Evolutionary conservation across 352 stramenopile genomes (phyloP).

Genomic region (Phytophthora cryptogea): DNA sequence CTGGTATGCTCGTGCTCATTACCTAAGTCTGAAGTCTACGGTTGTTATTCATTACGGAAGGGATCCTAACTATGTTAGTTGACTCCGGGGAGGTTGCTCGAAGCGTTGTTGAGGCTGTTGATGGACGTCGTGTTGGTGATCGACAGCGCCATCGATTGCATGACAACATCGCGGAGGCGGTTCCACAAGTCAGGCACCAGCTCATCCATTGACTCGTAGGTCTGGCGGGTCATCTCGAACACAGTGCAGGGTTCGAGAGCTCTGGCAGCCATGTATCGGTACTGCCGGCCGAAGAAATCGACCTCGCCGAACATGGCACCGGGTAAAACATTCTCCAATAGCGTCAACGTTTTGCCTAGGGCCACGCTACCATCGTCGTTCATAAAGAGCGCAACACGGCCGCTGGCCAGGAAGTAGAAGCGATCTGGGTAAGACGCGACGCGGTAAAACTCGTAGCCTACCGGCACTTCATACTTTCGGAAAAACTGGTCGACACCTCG

Average conservation of each 20-base stretch:
- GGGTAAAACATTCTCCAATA: slow-evolving; percentile 73
- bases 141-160: slow-evolving; percentile 81
- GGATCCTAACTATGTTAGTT: slow-evolving; percentile 23
- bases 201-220: slow-evolving; percentile 68
- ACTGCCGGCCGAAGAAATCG: slow-evolving; percentile 83
- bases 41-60: slow-evolving; percentile 17
- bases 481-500: slow-evolving; percentile 71
- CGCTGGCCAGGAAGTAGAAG: slow-evolving; percentile 81
- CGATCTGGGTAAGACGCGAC: slow-evolving; percentile 58
- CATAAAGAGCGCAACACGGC: slow-evolving; percentile 76
- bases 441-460: slow-evolving; percentile 77
- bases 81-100: slow-evolving; percentile 15
- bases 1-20: not conserved
- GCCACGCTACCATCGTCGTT: slow-evolving; percentile 67
- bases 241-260: slow-evolving; percentile 61
- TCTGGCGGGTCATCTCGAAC: slow-evolving; percentile 70
- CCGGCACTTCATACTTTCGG: slow-evolving; percentile 49
- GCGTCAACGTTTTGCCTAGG: slow-evolving; percentile 49
- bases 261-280: slow-evolving; percentile 61
- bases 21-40: slow-evolving; percentile 16
- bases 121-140: slow-evolving; percentile 79
- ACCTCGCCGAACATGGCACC: slow-evolving; percentile 88
- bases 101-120: slow-evolving; percentile 58
- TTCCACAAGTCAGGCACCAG: slow-evolving; percentile 67
- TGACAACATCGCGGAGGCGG: slow-evolving; percentile 79